These are phyloP conservation scores for Nakaseomyces sp. DNA, from an alignment of 1,139 yeast species.

Conservation along the genomic window DNA sequence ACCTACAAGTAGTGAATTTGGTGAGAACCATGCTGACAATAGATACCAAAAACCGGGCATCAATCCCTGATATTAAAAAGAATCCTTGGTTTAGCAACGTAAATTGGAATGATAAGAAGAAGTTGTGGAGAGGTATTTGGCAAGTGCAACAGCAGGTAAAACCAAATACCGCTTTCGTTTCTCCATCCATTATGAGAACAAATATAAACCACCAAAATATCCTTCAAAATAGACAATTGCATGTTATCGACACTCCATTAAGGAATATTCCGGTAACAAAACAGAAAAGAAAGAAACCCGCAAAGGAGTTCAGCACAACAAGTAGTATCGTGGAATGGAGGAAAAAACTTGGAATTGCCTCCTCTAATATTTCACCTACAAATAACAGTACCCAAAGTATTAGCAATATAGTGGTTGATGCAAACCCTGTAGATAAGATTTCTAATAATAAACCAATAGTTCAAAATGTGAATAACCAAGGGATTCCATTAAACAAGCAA, in stretches of 20 bases:
- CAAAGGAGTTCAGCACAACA: conserved; percentile 26
- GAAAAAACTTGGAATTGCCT: conserved; percentile 25
- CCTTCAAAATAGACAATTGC: conserved; percentile 17
- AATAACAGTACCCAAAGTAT: not conserved
- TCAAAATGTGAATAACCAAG: not conserved
- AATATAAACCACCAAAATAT: conserved; percentile 10
- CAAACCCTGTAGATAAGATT: not conserved
- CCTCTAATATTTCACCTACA: conserved; percentile 5
- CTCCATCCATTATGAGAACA: conserved; percentile 1
- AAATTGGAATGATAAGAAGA: conserved; percentile 54
- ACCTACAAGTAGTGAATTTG: conserved; percentile 38
- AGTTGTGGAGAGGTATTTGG: conserved; percentile 52
- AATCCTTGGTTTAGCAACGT: conserved; percentile 66
- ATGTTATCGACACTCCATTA: conserved; percentile 23
- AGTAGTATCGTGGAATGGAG: conserved; percentile 32
- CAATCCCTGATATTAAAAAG: conserved; percentile 54
- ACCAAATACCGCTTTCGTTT: not conserved
- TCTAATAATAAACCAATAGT: not conserved
- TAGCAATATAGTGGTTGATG: conserved; percentile 1
- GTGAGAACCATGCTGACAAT: conserved; percentile 46
- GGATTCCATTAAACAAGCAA: not conserved
- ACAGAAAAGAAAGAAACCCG: conserved; percentile 26
- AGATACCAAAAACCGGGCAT: conserved; percentile 59
- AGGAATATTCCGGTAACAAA: conserved; percentile 25
- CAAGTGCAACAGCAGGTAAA: conserved; percentile 10